Base-by-base conservation (phyloP, 2,329 filamentous ascomycete genomes). In the Epichloe brachyelytri region DNA sequence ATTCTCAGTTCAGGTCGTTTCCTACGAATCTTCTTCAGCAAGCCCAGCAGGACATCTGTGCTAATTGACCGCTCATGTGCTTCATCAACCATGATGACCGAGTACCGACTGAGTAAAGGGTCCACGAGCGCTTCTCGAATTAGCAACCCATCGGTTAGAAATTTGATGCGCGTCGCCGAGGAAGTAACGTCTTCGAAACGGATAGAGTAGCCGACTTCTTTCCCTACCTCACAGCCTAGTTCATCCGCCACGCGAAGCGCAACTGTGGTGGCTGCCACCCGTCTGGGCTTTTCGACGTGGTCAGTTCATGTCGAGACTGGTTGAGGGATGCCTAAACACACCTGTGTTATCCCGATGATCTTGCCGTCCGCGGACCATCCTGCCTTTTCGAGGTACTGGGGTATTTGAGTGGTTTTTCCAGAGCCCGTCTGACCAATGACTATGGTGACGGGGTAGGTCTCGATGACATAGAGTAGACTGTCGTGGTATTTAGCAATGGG, bases 61-160 rank as follows among this genome's bases (percentile, higher is more conserved):
- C 88, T 94, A 53, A 97, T 78, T 46, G 89, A 95, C 50, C 93
- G 78, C 68, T 97, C 91, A 63, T 98, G 93, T 6, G 91, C 93
- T 68, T 97, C 91, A 63, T 98, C 93, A 7, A 98, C 86, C 88
- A 98, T 96, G 59, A 98, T 88, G 43, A 95, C 85, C 0, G 89
- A 94, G 65, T 98, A 98, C 11, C 88, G 79, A 19, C 87, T 93
- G 37, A 98, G 70, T 3, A 97, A 70, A 12, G 93, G 93, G 66
- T 98, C 93, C 3, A 96, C 87, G 4, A 98, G 76, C 30, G 91
- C 93, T 68, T 98, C 93, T 60, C 91, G 77, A 49, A 98, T 80
- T 34, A 98, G 76, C 46, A 98, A 74, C 0, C 91, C 91, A 69
- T 98, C 93, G 0, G 91, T 98, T 56, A 97, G 71, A 63, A 97